Conservation (phyloP, 2,329 filamentous ascomycete genomes). For the Fusarium sulawesiense region DNA sequence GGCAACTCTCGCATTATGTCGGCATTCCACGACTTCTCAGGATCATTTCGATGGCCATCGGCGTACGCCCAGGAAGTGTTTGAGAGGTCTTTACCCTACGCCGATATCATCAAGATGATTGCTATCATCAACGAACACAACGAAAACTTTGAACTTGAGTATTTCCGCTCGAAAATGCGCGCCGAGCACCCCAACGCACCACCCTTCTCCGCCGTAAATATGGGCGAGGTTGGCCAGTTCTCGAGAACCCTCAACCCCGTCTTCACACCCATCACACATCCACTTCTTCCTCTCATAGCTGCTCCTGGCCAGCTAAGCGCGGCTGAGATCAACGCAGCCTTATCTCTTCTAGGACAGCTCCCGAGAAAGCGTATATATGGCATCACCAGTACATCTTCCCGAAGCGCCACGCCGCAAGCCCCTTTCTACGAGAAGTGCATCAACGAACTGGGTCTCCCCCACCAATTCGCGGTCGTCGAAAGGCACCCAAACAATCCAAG, state of each 20-base stretch:
- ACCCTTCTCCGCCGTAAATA: constrained; percentile 85
- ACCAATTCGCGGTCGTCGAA: constrained; percentile 81
- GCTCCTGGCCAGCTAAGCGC: constrained; percentile 88
- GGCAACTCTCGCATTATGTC: constrained; percentile 89
- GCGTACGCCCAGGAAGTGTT: constrained; percentile 78
- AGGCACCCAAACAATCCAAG: constrained; percentile 72
- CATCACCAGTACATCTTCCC: constrained; percentile 76
- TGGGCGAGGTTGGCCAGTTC: constrained; percentile 87
- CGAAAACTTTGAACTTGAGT: constrained; percentile 90
- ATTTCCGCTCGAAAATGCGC: constrained; percentile 83
- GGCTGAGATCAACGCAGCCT: constrained; percentile 83
- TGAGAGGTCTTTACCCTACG: constrained; percentile 75
- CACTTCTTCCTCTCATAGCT: constrained; percentile 83
- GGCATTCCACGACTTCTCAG: constrained; percentile 91
- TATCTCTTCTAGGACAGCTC: constrained; percentile 82
- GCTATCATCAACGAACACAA: constrained; percentile 83
- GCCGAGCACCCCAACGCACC: constrained; percentile 75
- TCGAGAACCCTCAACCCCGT: constrained; percentile 86
- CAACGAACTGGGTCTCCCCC: constrained; percentile 85
- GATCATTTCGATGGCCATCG: constrained; percentile 85
- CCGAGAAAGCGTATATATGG: constrained; percentile 84
- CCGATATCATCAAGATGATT: constrained; percentile 93
- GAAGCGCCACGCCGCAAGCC: constrained; percentile 74
- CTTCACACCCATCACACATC: constrained; percentile 89
- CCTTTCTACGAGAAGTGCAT: constrained; percentile 89